phyloP scores from a whole-genome alignment of 495 filamentous ascomycete genomes.

The Xylaria intraflava region DNA sequence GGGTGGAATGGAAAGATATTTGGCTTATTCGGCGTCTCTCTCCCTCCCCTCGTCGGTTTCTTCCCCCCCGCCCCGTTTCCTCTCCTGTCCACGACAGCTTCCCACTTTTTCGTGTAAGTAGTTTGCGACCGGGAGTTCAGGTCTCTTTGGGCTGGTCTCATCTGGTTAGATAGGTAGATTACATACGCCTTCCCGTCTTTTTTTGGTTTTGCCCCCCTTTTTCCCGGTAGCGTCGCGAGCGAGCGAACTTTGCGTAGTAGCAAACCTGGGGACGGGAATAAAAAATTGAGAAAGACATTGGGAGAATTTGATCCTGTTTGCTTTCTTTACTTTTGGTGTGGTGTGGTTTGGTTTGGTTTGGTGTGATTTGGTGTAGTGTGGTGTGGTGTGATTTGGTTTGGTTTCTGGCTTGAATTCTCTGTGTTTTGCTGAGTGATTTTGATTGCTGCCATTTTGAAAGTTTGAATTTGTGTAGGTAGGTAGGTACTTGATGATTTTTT shows the following conservation, averaged over 20 bases:
- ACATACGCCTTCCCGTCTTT: neutral
- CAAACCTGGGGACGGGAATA: neutral
- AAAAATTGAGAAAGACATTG: neutral
- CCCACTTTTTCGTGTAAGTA: neutral
- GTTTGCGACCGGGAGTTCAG: neutral
- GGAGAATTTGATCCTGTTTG: neutral
- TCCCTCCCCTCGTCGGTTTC: neutral
- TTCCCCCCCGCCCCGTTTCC: neutral
- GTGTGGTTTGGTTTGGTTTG: too few relatives aligned
- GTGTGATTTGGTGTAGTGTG: too few relatives aligned
- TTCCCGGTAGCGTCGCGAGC: neutral
- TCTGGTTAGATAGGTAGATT: constrained; percentile 1
- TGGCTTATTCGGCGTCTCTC: neutral
- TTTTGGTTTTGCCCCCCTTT: neutral
- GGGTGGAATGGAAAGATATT: neutral
- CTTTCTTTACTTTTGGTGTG: neutral
- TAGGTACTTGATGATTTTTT: too few relatives aligned
- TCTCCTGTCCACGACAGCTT: neutral
- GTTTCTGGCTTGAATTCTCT: too few relatives aligned
- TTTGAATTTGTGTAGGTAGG: too few relatives aligned
- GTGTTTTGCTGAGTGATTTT: too few relatives aligned
- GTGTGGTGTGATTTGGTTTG: too few relatives aligned
- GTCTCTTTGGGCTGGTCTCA: neutral
- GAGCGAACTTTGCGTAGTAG: neutral
- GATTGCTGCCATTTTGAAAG: too few relatives aligned